Evolutionary conservation across 768 basidiomycete species (phyloP).

Genomic region (Russula virescens): DNA sequence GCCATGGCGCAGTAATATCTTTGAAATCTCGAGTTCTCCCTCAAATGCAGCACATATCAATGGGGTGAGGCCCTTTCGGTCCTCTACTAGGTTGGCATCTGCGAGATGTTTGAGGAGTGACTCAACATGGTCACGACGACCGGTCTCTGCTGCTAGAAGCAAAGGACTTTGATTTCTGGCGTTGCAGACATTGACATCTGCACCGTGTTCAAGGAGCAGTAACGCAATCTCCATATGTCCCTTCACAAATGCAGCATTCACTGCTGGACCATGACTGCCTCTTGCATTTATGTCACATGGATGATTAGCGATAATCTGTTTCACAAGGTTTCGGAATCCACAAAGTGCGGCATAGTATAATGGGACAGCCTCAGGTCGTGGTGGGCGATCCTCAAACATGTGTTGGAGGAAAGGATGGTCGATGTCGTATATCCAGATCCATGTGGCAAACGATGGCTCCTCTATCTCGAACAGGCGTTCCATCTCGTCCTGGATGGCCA

Average conservation of each 20-base stretch:
- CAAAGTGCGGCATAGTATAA: constrained; percentile 10
- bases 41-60: background rate
- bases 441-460: background rate
- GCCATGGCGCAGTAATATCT: background rate
- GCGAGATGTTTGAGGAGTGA: background rate
- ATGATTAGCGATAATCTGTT: background rate
- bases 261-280: background rate
- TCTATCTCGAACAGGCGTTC: background rate
- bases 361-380: background rate
- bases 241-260: background rate
- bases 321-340: background rate
- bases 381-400: background rate
- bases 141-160: background rate
- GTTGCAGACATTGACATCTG: background rate
- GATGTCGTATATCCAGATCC: constrained; percentile 6
- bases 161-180: background rate
- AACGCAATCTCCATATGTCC: background rate
- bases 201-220: background rate
- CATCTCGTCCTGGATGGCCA: background rate
- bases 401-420: background rate
- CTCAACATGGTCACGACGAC: background rate
- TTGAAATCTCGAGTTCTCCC: background rate
- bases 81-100: background rate
- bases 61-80: background rate
- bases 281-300: background rate